Conservation (phyloP, 305 asterid species). For the Plantago lanceolata region DNA sequence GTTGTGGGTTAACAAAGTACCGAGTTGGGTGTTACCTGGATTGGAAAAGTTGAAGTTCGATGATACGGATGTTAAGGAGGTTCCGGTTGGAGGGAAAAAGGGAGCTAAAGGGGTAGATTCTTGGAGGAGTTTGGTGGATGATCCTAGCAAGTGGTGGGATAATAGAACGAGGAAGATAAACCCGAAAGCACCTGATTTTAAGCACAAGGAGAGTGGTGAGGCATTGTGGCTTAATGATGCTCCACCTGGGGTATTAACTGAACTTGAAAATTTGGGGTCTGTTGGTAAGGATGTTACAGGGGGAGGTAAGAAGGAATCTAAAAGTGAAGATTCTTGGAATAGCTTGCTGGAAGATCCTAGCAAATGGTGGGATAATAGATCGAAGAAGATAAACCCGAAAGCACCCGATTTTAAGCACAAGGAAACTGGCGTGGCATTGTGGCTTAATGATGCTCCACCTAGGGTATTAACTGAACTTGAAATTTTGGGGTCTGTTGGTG, state of each 20-base stretch:
- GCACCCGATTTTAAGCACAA: too few species aligned
- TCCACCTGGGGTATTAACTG: conserved; percentile 54
- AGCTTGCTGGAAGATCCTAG: too few species aligned
- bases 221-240: conserved; percentile 57
- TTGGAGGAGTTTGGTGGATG: conserved; percentile 60
- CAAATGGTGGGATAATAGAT: too few species aligned
- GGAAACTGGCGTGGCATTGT: too few species aligned
- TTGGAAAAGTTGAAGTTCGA: conserved; percentile 25
- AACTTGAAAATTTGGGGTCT: conserved; percentile 48
- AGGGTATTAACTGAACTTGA: too few species aligned
- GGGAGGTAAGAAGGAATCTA: conserved; percentile 24
- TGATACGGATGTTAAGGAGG: conserved; percentile 34
- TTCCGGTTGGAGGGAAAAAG: conserved; percentile 31
- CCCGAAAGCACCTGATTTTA: conserved; percentile 71
- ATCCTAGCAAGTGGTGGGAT: conserved; percentile 59
- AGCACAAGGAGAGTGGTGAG: conserved; percentile 50
- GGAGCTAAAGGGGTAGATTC: conserved; percentile 28
- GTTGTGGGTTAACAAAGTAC: conserved; percentile 62
- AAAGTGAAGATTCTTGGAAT: too few species aligned
- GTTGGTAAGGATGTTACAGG: too few species aligned
- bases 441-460: too few species aligned
- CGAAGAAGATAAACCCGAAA: too few species aligned
- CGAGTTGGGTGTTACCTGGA: conserved; percentile 50
- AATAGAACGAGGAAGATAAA: conserved; percentile 49
- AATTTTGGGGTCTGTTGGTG: too few species aligned